Evolutionary conservation across 495 filamentous ascomycete species (phyloP).

Genomic region (Thermochaetoides thermophila): DNA sequence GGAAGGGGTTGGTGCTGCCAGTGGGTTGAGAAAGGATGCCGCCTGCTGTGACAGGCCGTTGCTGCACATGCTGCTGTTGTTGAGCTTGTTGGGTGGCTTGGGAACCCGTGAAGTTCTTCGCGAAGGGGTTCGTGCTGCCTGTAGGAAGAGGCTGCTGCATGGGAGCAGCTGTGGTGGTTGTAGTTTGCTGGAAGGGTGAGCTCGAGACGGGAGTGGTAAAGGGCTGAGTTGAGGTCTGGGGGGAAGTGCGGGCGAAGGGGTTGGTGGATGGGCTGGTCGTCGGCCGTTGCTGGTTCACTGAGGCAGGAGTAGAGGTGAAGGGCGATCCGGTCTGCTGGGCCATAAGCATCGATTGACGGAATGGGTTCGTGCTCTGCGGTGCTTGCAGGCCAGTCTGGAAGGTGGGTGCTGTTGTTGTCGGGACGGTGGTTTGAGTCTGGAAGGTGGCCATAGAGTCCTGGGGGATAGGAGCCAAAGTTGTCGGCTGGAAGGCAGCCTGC

Average conservation of each 20-base stretch:
- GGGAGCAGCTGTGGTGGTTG: conserved; percentile 17
- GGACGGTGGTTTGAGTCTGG: conserved; percentile 25
- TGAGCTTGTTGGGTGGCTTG: conserved; percentile 16
- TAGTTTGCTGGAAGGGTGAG: conserved; percentile 30
- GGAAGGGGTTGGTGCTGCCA: conserved; percentile 88
- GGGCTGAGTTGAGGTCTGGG: conserved; percentile 34
- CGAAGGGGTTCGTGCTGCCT: conserved; percentile 65
- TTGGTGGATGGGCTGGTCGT: conserved; percentile 59
- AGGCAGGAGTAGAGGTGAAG: conserved; percentile 9
- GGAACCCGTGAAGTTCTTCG: conserved; percentile 30
- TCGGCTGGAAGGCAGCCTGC: conserved; percentile 32
- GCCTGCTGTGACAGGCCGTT: conserved; percentile 30
- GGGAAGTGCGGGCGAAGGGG: conserved; percentile 56
- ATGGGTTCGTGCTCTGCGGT: conserved; percentile 60
- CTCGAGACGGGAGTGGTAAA: conserved; percentile 29
- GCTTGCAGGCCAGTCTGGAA: conserved; percentile 33
- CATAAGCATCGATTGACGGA: conserved; percentile 72
- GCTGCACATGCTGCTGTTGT: conserved; percentile 6
- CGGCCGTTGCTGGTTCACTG: conserved; percentile 20
- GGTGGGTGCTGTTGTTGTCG: too few relatives aligned
- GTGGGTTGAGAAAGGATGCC: conserved; percentile 49
- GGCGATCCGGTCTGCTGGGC: conserved; percentile 33
- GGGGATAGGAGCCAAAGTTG: conserved; percentile 43
- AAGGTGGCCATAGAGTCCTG: conserved; percentile 46
- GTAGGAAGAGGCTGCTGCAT: conserved; percentile 46